A percentile compares a stretch with the other conserved stretches of the same genome.
phyloP scores from a whole-genome alignment of 108 stramenopile species.

The Skeletonema grethae region DNA sequence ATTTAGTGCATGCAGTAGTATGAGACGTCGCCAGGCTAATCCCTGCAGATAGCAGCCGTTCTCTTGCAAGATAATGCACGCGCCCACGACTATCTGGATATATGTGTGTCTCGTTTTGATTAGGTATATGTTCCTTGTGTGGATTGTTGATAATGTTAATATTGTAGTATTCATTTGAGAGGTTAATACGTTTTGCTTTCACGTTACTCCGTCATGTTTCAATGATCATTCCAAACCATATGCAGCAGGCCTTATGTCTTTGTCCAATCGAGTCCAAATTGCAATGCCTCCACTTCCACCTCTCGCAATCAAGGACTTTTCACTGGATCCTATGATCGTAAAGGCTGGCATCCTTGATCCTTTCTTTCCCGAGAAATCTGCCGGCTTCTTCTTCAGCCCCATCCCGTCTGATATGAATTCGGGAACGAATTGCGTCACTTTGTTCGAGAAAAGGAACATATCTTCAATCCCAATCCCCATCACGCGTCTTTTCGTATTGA shows the following conservation, averaged over 20 bases:
- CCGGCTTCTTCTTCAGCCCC: conserved; percentile 56
- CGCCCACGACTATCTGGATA: not conserved
- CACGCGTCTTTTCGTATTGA: conserved; percentile 49
- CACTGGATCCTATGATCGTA: conserved; percentile 66
- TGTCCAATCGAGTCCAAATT: conserved; percentile 65
- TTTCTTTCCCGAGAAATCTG: conserved; percentile 12
- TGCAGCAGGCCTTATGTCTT: conserved; percentile 67
- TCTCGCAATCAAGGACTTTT: conserved; percentile 63
- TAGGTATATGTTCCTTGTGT: not conserved
- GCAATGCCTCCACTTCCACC: conserved; percentile 70
- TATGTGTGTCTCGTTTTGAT: too few relatives aligned
- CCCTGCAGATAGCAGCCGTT: not conserved
- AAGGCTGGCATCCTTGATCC: conserved; percentile 60
- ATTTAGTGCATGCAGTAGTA: not conserved
- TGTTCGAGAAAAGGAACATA: conserved; percentile 49
- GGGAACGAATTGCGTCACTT: conserved; percentile 50
- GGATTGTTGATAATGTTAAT: not conserved
- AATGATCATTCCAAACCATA: conserved; percentile 24
- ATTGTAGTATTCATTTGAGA: not conserved
- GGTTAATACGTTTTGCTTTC: not conserved
- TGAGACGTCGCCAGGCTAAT: not conserved
- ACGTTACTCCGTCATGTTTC: not conserved
- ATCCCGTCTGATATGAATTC: conserved; percentile 52
- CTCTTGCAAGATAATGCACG: not conserved
- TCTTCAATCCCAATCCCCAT: conserved; percentile 68